These are phyloP conservation scores for Calocybe cyanea DNA, from an alignment of 768 basidiomycete species.

Conservation along the genomic window DNA sequence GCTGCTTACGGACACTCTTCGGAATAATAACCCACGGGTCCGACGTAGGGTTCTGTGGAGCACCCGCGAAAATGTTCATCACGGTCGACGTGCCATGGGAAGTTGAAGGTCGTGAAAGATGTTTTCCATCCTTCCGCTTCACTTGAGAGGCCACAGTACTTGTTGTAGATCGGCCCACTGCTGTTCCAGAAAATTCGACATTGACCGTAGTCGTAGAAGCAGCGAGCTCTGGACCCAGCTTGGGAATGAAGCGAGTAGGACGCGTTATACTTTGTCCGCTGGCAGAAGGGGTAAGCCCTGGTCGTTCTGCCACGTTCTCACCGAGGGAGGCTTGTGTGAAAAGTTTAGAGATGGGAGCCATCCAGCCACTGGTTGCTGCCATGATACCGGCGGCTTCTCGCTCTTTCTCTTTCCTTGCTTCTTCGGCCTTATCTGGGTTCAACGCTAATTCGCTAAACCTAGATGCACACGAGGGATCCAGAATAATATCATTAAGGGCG, in stretches of 20 bases:
- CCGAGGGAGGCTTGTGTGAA: conserved; percentile 39
- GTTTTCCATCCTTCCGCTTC: conserved; percentile 5
- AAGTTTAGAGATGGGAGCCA: conserved; percentile 80
- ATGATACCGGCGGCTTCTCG: conserved; percentile 23
- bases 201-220: conserved; percentile 92
- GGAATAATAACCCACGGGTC: conserved; percentile 79
- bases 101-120: conserved; percentile 3
- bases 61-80: conserved; percentile 93
- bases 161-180: conserved; percentile 36
- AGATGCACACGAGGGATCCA: conserved; percentile 77
- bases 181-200: conserved; percentile 87
- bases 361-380: conserved; percentile 57
- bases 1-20: conserved; percentile 25
- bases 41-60: conserved; percentile 44
- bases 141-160: conserved; percentile 29
- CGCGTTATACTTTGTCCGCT: conserved; percentile 21
- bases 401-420: conserved; percentile 32
- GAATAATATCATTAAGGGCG: conserved; percentile 82
- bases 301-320: conserved; percentile 16
- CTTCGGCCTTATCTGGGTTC: conserved; percentile 51
- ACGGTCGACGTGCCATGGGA: conserved; percentile 31
- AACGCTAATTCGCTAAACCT: conserved; percentile 70
- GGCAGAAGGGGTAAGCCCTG: conserved; percentile 19
- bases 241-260: conserved; percentile 57
- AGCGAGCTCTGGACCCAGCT: conserved; percentile 78